Evolutionary conservation across 768 basidiomycete genomes (phyloP), one percentile per base, ranked within the genome.

Genomic region (Leccinum disarticulatum): DNA sequence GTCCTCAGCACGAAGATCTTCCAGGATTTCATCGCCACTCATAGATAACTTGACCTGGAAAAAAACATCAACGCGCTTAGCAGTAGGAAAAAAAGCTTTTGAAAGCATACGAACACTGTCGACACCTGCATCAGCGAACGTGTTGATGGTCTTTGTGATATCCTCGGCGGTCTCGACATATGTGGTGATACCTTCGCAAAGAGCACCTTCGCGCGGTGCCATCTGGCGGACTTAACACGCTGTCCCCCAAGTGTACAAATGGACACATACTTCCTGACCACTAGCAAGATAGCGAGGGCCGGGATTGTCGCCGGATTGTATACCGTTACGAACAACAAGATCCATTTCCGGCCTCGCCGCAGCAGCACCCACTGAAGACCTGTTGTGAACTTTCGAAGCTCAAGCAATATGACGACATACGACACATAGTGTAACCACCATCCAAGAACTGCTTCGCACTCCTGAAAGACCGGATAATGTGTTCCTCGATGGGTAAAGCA

Each of bases 401-500:
- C 4, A 25, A 13, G 6, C 33, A 43, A 27, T 15, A 36, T 25
- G 19, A 13, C 1, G n/a, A 64, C 70, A 5, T 36, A 70, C 69
- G 50, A 53, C 76, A 77, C 76, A 77, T 77, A 1, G 76, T 77
- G 53, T 76, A 76, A 5, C 76, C 76, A 56, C 74, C 66, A 38
- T 76, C 74, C 3, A 76, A 57, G 60, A 75, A 76, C 19, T 69
- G 76, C 52, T 58, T 64, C 7, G 73, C 76, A 52, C 70, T 71
- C 54, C 69, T 64, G 9, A 61, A n/a, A 30, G 72, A 59, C 31
- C 74, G 68, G 17, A 74, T 51, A 2, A 70, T 72, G 54, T 76
- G 76, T 31, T 77, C 74, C 36, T 76, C 76, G 30, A 70, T 48
- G 11, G 67, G 66, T 56, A 76, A 38, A 19, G 65, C 59, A 11